phyloP scores from a whole-genome alignment of 495 filamentous ascomycete species.

The Chaetomium fimeti region DNA sequence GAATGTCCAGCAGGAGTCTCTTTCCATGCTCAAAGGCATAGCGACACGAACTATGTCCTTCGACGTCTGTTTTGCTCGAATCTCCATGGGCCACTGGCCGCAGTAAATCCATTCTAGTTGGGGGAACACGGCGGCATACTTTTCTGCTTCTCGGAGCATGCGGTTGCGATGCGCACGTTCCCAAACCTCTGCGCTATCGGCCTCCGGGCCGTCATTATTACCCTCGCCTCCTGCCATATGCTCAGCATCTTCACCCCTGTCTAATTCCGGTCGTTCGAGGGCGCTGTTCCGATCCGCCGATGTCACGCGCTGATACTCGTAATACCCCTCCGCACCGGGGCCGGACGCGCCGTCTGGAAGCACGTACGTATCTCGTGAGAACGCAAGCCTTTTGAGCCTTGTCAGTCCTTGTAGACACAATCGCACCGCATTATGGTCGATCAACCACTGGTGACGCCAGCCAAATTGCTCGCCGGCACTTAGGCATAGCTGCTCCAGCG shows the following conservation, averaged over 20 bases:
- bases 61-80: conserved; percentile 1
- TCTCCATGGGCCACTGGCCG: not conserved
- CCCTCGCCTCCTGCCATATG: conserved; percentile 1
- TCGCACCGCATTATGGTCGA: conserved; percentile 1
- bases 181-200: not conserved
- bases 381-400: conserved; percentile 1
- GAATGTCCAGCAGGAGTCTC: conserved; percentile 1
- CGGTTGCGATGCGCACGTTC: conserved; percentile 4
- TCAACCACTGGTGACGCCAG: conserved; percentile 4
- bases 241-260: conserved; percentile 1
- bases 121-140: conserved; percentile 2
- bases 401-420: conserved; percentile 4
- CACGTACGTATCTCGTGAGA: conserved; percentile 4
- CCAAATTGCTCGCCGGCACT: conserved; percentile 1
- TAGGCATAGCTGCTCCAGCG: conserved; percentile 3
- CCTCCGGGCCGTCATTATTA: conserved; percentile 2
- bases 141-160: conserved; percentile 2
- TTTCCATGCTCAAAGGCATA: not conserved
- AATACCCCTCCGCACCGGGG: conserved; percentile 1
- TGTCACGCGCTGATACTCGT: not conserved
- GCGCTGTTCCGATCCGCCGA: not conserved
- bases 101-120: conserved; percentile 5
- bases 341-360: conserved; percentile 5
- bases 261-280: conserved; percentile 5
- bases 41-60: not conserved